Percentiles rank a stretch among this genome's conserved stretches.
phyloP scores from a whole-genome alignment of 257 asterid genomes.

The Perilla frutescens region DNA sequence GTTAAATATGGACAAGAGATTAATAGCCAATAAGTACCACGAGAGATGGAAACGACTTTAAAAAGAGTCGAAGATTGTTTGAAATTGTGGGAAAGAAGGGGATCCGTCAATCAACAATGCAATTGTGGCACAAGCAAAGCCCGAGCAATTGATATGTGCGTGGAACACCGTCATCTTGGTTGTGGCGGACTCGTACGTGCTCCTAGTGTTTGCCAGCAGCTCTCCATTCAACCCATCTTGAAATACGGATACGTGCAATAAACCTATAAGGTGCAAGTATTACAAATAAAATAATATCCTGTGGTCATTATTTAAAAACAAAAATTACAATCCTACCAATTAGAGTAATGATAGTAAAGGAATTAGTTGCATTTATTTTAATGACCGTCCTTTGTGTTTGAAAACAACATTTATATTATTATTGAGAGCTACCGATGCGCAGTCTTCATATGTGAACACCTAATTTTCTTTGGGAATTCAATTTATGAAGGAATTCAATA shows the following conservation, averaged over 20 bases:
- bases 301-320: neutral
- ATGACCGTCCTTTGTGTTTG: conserved; percentile 15
- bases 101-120: no score
- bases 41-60: no score
- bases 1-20: no score
- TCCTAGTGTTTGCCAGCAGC: no score
- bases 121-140: neutral
- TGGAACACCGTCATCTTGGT: no score
- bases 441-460: conserved; percentile 34
- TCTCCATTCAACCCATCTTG: no score
- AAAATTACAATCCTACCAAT: neutral
- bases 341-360: neutral
- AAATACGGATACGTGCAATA: no score
- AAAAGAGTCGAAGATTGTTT: no score
- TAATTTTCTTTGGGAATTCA: neutral
- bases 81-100: no score
- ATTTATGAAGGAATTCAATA: conserved; percentile 5
- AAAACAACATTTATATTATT: conserved; percentile 26
- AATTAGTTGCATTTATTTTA: neutral
- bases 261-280: neutral
- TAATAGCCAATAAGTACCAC: no score
- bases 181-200: no score
- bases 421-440: neutral
- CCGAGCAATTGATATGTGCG: no score
- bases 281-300: neutral